Conservation (phyloP, 2,329 filamentous ascomycete species). For the Herpotrichia juniperi region DNA sequence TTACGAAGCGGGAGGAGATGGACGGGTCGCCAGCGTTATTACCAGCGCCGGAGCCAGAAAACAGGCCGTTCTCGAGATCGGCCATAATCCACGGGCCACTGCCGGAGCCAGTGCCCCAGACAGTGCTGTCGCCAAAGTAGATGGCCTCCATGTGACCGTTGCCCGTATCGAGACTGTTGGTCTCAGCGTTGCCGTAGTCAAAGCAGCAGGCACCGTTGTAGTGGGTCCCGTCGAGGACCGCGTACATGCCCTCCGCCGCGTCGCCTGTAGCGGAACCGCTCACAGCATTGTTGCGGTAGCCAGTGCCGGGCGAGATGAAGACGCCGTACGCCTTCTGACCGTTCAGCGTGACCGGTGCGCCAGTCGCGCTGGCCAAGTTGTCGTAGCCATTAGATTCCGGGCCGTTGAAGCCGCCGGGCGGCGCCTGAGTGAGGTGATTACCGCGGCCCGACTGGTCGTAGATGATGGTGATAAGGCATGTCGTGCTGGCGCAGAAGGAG, state of each 20-base stretch:
- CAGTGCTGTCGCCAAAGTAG: conserved; percentile 64
- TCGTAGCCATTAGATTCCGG: conserved; percentile 64
- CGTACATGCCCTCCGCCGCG: conserved; percentile 65
- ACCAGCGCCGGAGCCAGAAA: conserved; percentile 57
- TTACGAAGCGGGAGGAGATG: conserved; percentile 63
- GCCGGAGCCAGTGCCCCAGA: conserved; percentile 64
- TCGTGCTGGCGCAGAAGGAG: conserved; percentile 64
- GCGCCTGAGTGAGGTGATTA: conserved; percentile 69
- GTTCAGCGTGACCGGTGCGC: conserved; percentile 66
- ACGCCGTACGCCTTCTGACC: conserved; percentile 69
- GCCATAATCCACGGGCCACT: conserved; percentile 72
- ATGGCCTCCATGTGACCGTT: conserved; percentile 73
- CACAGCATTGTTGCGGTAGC: conserved; percentile 65
- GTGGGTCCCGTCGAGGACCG: conserved; percentile 64
- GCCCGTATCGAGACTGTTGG: conserved; percentile 54
- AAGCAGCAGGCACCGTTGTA: conserved; percentile 63
- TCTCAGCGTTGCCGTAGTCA: conserved; percentile 53
- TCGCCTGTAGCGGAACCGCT: conserved; percentile 63
- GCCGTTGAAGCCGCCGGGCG: conserved; percentile 62
- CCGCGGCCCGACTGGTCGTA: conserved; percentile 69
- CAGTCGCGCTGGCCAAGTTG: conserved; percentile 64
- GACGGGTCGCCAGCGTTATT: conserved; percentile 61
- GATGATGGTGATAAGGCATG: conserved; percentile 67
- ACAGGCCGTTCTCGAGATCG: conserved; percentile 71
- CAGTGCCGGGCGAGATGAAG: conserved; percentile 65